Percentiles rank a stretch among this genome's conserved stretches.
phyloP scores from a whole-genome alignment of 805 yeast genomes.

The Grigorovia yakushimaensis region DNA sequence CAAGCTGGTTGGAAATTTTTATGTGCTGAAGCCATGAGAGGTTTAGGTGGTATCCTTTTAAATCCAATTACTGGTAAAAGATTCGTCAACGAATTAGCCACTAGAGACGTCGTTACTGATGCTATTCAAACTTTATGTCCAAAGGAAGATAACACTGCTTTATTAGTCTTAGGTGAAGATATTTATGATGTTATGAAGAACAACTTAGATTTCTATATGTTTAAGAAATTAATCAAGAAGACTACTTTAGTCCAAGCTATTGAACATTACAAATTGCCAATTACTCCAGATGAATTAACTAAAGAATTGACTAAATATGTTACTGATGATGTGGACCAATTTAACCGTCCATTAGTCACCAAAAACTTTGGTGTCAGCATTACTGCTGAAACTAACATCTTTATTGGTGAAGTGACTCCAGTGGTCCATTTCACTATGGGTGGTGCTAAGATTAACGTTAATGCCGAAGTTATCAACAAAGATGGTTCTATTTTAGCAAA shows the following conservation, averaged over 20 bases:
- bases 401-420: slow-evolving; percentile 47
- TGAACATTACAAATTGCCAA: slow-evolving; percentile 16
- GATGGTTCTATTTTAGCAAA: slow-evolving; percentile 27
- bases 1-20: slow-evolving; percentile 40
- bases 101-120: slow-evolving; percentile 44
- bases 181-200: slow-evolving; percentile 37
- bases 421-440: slow-evolving; percentile 63
- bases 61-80: slow-evolving; percentile 37
- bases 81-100: slow-evolving; percentile 44
- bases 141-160: slow-evolving; percentile 25
- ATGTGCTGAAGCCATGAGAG: slow-evolving; percentile 53
- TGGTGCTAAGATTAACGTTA: slow-evolving; percentile 47
- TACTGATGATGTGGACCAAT: slow-evolving; percentile 23
- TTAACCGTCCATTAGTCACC: slow-evolving; percentile 29
- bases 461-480: slow-evolving; percentile 34
- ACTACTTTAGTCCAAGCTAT: slow-evolving; percentile 26
- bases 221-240: slow-evolving; percentile 29
- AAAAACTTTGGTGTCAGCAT: slow-evolving; percentile 26
- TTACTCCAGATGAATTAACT: slow-evolving; percentile 17
- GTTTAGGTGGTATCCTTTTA: slow-evolving; percentile 47
- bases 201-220: slow-evolving; percentile 44
- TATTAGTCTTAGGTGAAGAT: slow-evolving; percentile 33
- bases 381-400: slow-evolving; percentile 26
- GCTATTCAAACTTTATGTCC: slow-evolving; percentile 31
- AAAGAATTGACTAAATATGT: slow-evolving; percentile 18